phyloP scores from a whole-genome alignment of 352 stramenopile genomes.

The Globisporangium parvum region DNA sequence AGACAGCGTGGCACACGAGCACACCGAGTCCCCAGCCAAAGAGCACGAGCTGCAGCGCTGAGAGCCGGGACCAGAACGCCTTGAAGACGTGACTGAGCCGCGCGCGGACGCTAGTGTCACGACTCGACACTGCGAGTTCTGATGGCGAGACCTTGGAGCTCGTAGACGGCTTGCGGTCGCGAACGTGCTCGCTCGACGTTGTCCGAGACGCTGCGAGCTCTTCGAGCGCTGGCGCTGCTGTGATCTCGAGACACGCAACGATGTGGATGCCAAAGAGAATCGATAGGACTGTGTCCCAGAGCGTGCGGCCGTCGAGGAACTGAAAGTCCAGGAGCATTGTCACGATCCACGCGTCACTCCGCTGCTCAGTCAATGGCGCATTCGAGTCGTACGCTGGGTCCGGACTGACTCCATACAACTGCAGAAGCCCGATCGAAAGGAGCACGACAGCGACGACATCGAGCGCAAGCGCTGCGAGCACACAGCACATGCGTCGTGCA shows the following conservation, averaged over 20 bases:
- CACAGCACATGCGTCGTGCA: neutral
- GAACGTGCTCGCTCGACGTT: too few species aligned
- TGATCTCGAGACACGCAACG: neutral
- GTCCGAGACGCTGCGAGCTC: too few species aligned
- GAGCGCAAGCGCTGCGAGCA: neutral
- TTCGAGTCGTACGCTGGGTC: neutral
- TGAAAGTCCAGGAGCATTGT: conserved; percentile 8
- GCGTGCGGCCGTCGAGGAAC: neutral
- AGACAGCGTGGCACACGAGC: conserved; percentile 3
- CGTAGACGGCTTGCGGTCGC: too few species aligned
- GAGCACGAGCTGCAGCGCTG: neutral
- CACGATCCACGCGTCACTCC: conserved; percentile 4
- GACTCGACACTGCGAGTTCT: too few species aligned
- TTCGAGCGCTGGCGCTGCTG: too few species aligned
- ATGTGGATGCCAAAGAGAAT: conserved; percentile 3
- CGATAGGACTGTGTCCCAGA: neutral
- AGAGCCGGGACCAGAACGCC: neutral
- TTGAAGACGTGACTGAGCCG: neutral
- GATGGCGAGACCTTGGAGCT: too few species aligned
- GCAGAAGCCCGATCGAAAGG: neutral
- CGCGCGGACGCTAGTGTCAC: too few species aligned
- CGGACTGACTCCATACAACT: neutral
- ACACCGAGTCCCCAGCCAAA: conserved; percentile 3
- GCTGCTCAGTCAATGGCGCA: neutral
- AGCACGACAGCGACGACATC: conserved; percentile 2